Evolutionary conservation across 306 rosid genomes (phyloP).

Genomic region (Betula pendula): DNA sequence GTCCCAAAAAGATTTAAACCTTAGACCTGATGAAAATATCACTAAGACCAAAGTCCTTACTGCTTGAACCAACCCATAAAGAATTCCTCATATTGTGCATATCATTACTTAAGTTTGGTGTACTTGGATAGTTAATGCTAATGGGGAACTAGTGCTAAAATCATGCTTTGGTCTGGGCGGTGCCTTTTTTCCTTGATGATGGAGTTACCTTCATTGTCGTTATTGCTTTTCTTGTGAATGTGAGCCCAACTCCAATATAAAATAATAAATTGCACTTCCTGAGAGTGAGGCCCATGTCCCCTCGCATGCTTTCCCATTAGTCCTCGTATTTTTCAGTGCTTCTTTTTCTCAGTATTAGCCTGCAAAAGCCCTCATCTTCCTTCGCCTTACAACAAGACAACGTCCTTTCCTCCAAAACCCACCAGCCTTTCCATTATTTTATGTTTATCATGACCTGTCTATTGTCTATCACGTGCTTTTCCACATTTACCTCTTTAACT

Average conservation of each 20-base stretch:
- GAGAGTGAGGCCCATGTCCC: constrained; percentile 26
- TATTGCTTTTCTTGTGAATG: not conserved
- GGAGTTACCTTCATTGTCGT: constrained; percentile 14
- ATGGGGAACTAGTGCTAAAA: too few species aligned
- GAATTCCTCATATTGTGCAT: too few species aligned
- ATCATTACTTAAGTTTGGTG: too few species aligned
- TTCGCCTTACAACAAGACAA: constrained; percentile 52
- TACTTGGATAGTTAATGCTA: too few species aligned
- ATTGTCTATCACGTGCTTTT: constrained; percentile 50
- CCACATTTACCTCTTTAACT: constrained; percentile 1
- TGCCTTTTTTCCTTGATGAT: constrained; percentile 4
- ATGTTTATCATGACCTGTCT: constrained; percentile 39
- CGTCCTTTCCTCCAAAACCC: constrained; percentile 43
- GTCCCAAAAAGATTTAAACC: too few species aligned
- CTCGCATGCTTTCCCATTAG: constrained; percentile 25
- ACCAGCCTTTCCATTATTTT: constrained; percentile 44
- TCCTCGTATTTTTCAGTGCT: constrained; percentile 45
- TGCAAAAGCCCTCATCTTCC: constrained; percentile 22
- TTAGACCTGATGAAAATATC: too few species aligned
- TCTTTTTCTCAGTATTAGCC: constrained; percentile 29
- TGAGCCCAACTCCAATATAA: constrained; percentile 13
- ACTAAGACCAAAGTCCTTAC: too few species aligned
- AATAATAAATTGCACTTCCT: constrained; percentile 9
- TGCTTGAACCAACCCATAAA: too few species aligned
- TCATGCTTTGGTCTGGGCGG: not conserved